These are phyloP conservation scores for Termitomyces titanicus DNA, from an alignment of 768 basidiomycete species.

Conservation along the genomic window DNA sequence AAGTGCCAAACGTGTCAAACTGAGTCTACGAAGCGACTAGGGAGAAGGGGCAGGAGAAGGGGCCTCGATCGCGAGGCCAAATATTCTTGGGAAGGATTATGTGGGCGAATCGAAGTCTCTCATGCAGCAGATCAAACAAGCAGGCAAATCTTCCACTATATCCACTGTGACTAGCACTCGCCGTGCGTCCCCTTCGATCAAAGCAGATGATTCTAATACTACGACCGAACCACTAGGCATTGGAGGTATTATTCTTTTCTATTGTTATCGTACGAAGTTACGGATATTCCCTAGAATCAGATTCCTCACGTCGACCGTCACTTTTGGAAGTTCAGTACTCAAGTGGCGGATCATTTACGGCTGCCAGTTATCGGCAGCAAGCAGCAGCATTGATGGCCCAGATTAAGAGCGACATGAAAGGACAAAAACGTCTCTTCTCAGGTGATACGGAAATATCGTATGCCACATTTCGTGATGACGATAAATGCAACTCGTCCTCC, in stretches of 20 bases:
- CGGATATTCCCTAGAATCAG: slow-evolving; percentile 16
- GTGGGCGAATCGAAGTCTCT: slow-evolving; percentile 73
- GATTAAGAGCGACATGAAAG: slow-evolving; percentile 76
- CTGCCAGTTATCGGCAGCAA: slow-evolving; percentile 68
- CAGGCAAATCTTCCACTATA: slow-evolving; percentile 74
- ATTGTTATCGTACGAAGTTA: not conserved
- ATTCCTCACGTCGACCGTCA: slow-evolving; percentile 26
- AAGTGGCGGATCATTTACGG: slow-evolving; percentile 44
- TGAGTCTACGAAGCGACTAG: slow-evolving; percentile 65
- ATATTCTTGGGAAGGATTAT: slow-evolving; percentile 56
- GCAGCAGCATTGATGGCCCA: slow-evolving; percentile 83
- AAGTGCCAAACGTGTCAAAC: slow-evolving; percentile 76
- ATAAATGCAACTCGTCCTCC: slow-evolving; percentile 20
- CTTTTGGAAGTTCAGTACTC: slow-evolving; percentile 31
- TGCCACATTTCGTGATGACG: slow-evolving; percentile 30
- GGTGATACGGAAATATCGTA: slow-evolving; percentile 57
- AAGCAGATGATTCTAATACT: slow-evolving; percentile 9
- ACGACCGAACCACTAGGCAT: slow-evolving; percentile 11
- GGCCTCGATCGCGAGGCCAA: slow-evolving; percentile 48
- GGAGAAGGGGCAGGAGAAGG: slow-evolving; percentile 45
- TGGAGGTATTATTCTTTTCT: slow-evolving; percentile 16
- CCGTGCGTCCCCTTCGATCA: slow-evolving; percentile 16
- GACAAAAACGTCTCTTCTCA: slow-evolving; percentile 69
- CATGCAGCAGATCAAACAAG: slow-evolving; percentile 78
- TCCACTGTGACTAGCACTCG: slow-evolving; percentile 54